A percentile compares a stretch with the other conserved stretches of the same genome.
These are phyloP conservation scores for Litchi chinensis DNA, from an alignment of 345 rosid species.

Conservation along the genomic window DNA sequence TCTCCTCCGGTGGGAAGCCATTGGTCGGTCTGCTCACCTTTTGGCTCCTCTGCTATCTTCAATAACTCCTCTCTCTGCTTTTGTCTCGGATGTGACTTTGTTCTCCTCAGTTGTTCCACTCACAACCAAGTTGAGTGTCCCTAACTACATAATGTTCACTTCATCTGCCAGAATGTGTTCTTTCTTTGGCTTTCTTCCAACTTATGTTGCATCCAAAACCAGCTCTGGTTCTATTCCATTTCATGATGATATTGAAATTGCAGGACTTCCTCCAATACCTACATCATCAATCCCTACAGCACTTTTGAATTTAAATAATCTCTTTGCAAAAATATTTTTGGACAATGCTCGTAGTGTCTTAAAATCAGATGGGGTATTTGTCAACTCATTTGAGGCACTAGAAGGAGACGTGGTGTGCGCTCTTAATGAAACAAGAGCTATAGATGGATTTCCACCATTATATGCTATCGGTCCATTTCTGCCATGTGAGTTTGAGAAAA, in stretches of 20 bases:
- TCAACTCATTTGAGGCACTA: constrained; percentile 40
- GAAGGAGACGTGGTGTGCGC: constrained; percentile 31
- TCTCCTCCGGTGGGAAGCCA: constrained; percentile 35
- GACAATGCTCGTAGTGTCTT: constrained; percentile 5
- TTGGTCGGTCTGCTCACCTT: constrained; percentile 39
- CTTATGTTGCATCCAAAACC: background rate
- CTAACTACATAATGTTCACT: constrained; percentile 31
- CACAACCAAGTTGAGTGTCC: constrained; percentile 29
- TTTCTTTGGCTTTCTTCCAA: constrained; percentile 16
- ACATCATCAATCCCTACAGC: constrained; percentile 33
- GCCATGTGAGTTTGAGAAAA: constrained; percentile 26
- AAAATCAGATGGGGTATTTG: constrained; percentile 31
- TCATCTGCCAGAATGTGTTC: constrained; percentile 35
- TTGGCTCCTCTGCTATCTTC: constrained; percentile 36
- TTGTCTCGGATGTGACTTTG: constrained; percentile 33
- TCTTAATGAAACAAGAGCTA: constrained; percentile 17
- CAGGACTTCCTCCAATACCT: constrained; percentile 36
- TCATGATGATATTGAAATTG: constrained; percentile 25
- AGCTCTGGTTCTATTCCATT: constrained; percentile 11
- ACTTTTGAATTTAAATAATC: constrained; percentile 14
- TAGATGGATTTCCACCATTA: constrained; percentile 28
- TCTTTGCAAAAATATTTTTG: constrained; percentile 16
- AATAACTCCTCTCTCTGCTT: constrained; percentile 23
- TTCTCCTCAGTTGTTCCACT: constrained; percentile 24
- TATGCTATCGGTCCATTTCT: constrained; percentile 40